Evolutionary conservation across 2,329 filamentous ascomycete species (phyloP), one percentile per base, ranked within the genome.

Genomic region (Trichophyton verrucosum): DNA sequence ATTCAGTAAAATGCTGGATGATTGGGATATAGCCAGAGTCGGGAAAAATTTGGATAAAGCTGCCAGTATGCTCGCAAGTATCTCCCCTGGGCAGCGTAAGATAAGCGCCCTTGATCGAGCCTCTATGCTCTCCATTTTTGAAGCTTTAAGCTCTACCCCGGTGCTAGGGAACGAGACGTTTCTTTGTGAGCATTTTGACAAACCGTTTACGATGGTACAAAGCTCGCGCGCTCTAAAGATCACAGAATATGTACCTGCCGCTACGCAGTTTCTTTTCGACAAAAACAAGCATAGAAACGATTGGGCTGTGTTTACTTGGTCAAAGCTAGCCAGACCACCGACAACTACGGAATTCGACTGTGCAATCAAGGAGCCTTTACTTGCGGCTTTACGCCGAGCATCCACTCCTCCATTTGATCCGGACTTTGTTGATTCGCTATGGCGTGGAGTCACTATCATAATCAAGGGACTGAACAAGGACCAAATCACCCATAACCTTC

Each of bases 241-340:
- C 27, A 83, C 84, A 1, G 82, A 85, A 27, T 89, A 81, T 61
- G 81, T 95, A 2, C 91, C 92, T 1, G 89, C 89, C 11, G 89
- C 94, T 79, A 88, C 87, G 2, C 84, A 82, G 20, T 96, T 96
- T 67, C 79, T 96, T 1, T 96, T 96, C 69, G 86, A 88, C 65
- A 77, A 82, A 33, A 84, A 92, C 64, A 74, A 78, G 24, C 76
- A 77, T 56, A 83, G 88, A 58, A 80, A 79, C 44, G 75, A 78
- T 47, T 95, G 91, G 81, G 89, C 89, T 1, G 76, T 80, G 40
- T 77, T 80, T 57, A 83, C 85, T 4, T 91, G 88, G 83, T 78
- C 80, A n/a, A 83, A 81, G 44, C 82, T 88, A 64, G 79, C 81
- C 56, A 80, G 83, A 11, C 77, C 80, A 20, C 80, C 95, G 58